A percentile compares a stretch with the other conserved stretches of the same genome.
Evolutionary conservation across 1,284 basidiomycete genomes (phyloP).

Genomic region (Wallemia ichthyophaga): DNA sequence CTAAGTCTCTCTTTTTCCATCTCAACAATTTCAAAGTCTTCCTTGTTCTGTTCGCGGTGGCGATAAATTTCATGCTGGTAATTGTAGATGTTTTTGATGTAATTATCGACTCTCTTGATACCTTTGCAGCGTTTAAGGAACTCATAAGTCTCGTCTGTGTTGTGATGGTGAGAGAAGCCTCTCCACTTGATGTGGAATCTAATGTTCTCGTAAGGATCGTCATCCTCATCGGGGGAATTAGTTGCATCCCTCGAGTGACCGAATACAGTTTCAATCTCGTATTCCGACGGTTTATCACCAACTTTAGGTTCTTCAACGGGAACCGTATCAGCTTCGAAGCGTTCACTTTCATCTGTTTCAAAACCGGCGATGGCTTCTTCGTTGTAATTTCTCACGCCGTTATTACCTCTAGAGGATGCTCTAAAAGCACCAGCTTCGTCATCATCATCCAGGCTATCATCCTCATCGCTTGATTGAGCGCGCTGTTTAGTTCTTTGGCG

Average conservation of each 20-base stretch:
- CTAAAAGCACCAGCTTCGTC: neutral
- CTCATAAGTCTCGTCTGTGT: constrained; percentile 87
- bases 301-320: neutral
- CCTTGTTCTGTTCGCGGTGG: constrained; percentile 37
- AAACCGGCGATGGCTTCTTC: neutral
- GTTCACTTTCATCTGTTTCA: neutral
- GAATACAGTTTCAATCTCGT: constrained; percentile 67
- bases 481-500: neutral
- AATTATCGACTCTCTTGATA: constrained; percentile 93
- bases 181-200: constrained; percentile 94
- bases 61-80: constrained; percentile 40
- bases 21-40: constrained; percentile 49
- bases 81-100: constrained; percentile 50
- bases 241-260: constrained; percentile 53
- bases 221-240: constrained; percentile 37
- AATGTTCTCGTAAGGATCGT: constrained; percentile 55
- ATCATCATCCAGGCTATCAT: neutral
- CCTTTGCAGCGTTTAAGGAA: constrained; percentile 79
- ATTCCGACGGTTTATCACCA: neutral
- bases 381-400: neutral
- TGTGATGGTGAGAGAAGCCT: constrained; percentile 70
- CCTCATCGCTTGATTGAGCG: neutral
- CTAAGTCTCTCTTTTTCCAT: constrained; percentile 18
- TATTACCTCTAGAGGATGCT: neutral
- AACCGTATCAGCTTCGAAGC: neutral